Evolutionary conservation across 2,329 filamentous ascomycete species (phyloP).

Genomic region (Phialophora expanda): DNA sequence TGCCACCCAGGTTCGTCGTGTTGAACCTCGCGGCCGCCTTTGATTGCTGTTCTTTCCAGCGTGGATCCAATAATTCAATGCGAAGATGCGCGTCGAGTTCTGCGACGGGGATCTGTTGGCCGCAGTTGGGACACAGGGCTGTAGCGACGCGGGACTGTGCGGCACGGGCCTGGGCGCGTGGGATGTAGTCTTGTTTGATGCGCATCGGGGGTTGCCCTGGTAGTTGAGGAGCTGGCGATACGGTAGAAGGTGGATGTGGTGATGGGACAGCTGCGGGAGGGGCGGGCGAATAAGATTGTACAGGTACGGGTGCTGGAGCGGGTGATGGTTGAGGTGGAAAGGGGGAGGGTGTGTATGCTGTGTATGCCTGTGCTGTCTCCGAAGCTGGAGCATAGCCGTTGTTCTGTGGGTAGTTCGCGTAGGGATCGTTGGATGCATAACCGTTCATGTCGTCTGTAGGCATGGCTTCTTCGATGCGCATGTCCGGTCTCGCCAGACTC

Average conservation of each 20-base stretch:
- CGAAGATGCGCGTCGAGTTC: slow-evolving; percentile 93
- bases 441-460: slow-evolving; percentile 70
- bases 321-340: slow-evolving; percentile 43
- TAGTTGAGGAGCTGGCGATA: slow-evolving; percentile 47
- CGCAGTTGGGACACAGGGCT: slow-evolving; percentile 89
- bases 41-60: slow-evolving; percentile 94
- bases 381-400: slow-evolving; percentile 45
- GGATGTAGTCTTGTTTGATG: slow-evolving; percentile 91
- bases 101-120: slow-evolving; percentile 82
- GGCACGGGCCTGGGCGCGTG: slow-evolving; percentile 74
- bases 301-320: slow-evolving; percentile 31
- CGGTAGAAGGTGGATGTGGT: slow-evolving; percentile 76
- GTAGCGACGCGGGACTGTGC: slow-evolving; percentile 60
- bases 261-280: slow-evolving; percentile 61
- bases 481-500: slow-evolving; percentile 74
- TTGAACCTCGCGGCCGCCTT: slow-evolving; percentile 84
- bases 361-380: slow-evolving; percentile 41
- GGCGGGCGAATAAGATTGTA: slow-evolving; percentile 35
- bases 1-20: slow-evolving; percentile 83
- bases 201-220: slow-evolving; percentile 65
- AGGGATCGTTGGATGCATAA: slow-evolving; percentile 56
- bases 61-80: slow-evolving; percentile 90
- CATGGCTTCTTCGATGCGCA: slow-evolving; percentile 94
- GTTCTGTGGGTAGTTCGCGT: slow-evolving; percentile 47
- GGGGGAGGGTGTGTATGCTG: slow-evolving; percentile 41